These are phyloP conservation scores for Lophium mytilinum DNA, from an alignment of 495 filamentous ascomycete species.

Conservation along the genomic window DNA sequence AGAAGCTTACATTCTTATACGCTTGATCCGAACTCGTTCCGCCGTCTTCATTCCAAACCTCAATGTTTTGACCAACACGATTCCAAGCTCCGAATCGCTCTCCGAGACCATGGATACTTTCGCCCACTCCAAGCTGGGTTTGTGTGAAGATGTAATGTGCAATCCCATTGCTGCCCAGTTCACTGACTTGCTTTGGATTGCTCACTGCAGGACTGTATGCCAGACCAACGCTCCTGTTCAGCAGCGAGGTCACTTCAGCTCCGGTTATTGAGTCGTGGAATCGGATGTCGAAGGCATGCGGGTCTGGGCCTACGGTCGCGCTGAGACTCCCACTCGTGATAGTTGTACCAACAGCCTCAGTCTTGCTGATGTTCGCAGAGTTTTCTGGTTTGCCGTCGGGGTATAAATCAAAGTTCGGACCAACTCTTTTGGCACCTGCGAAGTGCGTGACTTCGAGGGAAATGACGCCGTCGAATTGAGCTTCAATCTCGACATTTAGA, in stretches of 20 bases:
- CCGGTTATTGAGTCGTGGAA: constrained; percentile 19
- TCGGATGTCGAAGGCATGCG: constrained; percentile 18
- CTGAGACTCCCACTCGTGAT: constrained; percentile 47
- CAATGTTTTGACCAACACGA: constrained; percentile 59
- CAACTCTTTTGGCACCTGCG: constrained; percentile 47
- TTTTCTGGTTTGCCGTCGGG: constrained; percentile 42
- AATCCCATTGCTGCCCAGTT: constrained; percentile 6
- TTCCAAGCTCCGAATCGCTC: constrained; percentile 64
- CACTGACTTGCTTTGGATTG: constrained; percentile 31
- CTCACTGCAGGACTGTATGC: constrained; percentile 17
- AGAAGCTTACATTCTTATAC: constrained; percentile 70
- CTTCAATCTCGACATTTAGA: constrained; percentile 22
- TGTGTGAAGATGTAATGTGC: constrained; percentile 24
- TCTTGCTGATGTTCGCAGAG: constrained; percentile 41
- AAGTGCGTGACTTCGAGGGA: constrained; percentile 47
- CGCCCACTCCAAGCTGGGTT: constrained; percentile 54
- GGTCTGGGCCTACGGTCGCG: constrained; percentile 23
- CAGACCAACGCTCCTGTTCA: constrained; percentile 21
- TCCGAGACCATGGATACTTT: constrained; percentile 61
- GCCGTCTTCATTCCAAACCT: constrained; percentile 66
- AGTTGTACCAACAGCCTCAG: constrained; percentile 40
- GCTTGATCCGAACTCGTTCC: constrained; percentile 62
- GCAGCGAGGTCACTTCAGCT: constrained; percentile 14
- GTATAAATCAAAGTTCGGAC: constrained; percentile 57
- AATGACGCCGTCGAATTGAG: constrained; percentile 25